Evolutionary conservation across 108 stramenopile genomes (phyloP).

Genomic region (Thalassiosira profunda): DNA sequence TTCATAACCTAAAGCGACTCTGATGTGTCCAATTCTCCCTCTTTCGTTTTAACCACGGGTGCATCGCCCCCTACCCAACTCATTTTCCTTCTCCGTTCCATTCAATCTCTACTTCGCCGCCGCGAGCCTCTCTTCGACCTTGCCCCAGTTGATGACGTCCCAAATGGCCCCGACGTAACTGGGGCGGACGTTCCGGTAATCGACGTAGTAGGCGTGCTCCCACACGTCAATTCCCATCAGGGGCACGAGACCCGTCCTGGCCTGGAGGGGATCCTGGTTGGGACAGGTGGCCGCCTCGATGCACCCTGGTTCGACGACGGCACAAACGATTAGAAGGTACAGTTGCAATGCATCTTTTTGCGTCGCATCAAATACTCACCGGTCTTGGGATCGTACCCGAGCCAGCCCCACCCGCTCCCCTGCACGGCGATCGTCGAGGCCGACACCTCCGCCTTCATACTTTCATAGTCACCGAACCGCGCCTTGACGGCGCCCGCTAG

Average conservation of each 20-base stretch:
- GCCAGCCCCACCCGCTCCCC: constrained; percentile 99
- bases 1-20: too few species aligned
- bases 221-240: constrained; percentile 99
- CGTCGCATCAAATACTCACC: too few species aligned
- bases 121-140: constrained; percentile 76
- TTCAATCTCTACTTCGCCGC: constrained; percentile 58
- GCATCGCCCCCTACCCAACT: too few species aligned
- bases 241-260: constrained; percentile 98
- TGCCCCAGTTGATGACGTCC: constrained; percentile 92
- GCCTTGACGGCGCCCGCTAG: constrained; percentile 77
- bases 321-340: background rate
- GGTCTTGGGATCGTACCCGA: constrained; percentile 89
- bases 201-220: constrained; percentile 92
- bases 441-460: constrained; percentile 77
- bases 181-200: constrained; percentile 98
- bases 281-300: constrained; percentile 90
- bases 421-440: constrained; percentile 93
- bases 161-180: constrained; percentile 97
- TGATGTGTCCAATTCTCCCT: too few species aligned
- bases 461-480: constrained; percentile 88
- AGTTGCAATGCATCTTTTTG: too few species aligned
- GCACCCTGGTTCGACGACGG: constrained; percentile 23
- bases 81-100: too few species aligned
- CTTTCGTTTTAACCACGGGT: too few species aligned
- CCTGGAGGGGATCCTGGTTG: constrained; percentile 98